Evolutionary conservation across 2,329 filamentous ascomycete genomes (phyloP).

Genomic region (Pleoardoris graminearum): DNA sequence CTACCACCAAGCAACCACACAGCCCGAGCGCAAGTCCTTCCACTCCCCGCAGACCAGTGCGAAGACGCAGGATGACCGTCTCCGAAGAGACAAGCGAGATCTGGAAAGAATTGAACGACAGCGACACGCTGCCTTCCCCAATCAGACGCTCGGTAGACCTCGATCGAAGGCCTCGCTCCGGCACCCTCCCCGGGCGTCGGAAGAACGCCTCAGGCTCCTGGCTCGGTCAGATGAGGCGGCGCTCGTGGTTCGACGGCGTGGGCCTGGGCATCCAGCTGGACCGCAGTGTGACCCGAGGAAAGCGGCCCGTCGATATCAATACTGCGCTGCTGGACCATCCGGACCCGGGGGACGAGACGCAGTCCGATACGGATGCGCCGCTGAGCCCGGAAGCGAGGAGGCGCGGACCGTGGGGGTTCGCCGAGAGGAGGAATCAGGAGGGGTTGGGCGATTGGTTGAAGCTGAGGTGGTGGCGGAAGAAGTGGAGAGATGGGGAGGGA

Average conservation of each 20-base stretch:
- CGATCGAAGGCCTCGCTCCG: slow-evolving; percentile 38
- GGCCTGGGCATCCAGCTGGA: slow-evolving; percentile 21
- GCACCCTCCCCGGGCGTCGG: slow-evolving; percentile 34
- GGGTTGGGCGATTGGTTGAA: slow-evolving; percentile 43
- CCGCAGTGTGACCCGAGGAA: slow-evolving; percentile 35
- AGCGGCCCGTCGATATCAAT: slow-evolving; percentile 28
- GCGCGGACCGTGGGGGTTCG: slow-evolving; percentile 33
- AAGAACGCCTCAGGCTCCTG: slow-evolving; percentile 36
- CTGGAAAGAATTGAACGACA: slow-evolving; percentile 83
- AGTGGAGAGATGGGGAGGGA: slow-evolving; percentile 35
- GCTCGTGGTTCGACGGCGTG: slow-evolving; percentile 43
- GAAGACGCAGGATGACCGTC: slow-evolving; percentile 51
- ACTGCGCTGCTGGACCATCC: slow-evolving; percentile 32
- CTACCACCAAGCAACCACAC: slow-evolving; percentile 19
- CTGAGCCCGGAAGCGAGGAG: slow-evolving; percentile 17
- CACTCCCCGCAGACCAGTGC: slow-evolving; percentile 23
- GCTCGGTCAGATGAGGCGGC: slow-evolving; percentile 40
- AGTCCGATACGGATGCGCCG: slow-evolving; percentile 33
- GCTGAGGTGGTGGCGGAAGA: slow-evolving; percentile 45
- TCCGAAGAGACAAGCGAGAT: slow-evolving; percentile 76
- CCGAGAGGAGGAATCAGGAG: slow-evolving; percentile 27
- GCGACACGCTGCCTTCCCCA: slow-evolving; percentile 34
- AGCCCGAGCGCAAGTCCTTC: slow-evolving; percentile 31
- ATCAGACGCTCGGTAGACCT: slow-evolving; percentile 35
- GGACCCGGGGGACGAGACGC: slow-evolving; percentile 34